Evolutionary conservation across 1,284 basidiomycete genomes (phyloP), one percentile per base, ranked within the genome.

Genomic region (Moesziomyces sp.): DNA sequence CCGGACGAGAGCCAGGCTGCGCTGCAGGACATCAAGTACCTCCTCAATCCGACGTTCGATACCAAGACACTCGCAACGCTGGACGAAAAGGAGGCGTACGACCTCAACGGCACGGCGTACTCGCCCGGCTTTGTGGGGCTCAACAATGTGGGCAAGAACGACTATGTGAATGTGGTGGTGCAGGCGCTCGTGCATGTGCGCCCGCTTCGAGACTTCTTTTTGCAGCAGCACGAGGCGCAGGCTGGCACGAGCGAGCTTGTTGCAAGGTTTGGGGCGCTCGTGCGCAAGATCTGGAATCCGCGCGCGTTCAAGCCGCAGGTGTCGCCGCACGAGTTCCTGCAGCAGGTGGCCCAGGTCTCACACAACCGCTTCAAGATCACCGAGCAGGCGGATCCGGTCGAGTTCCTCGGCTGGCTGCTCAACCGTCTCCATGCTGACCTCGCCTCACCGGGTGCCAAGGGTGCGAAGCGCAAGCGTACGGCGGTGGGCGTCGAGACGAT

Each of bases 161-260:
- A 98, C 84, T 94, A 97, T 83, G 91, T 97, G 89, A 99, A 99
- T 84, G 95, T 97, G 70, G 90, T 99, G 74, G 91, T 99, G 50
- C 96, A 99, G 76, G 90, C 93, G 7, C 88, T 99, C 21, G 88
- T 95, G 19, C 97, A 99, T 85, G 90, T 99, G 51, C 87, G 91
- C 34, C 93, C 94, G 2, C 86, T 99, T 53, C 90, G 97, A 58
- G 91, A 97, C 84, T 92, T 91, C 85, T 80, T 84, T 71, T 26
- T 74, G 56, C n/a, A 70, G 59, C 24, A 55, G 52, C 26, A 34
- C 14, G 44, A 57, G 49, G 6, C 21, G 19, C 40, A 13, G 43
- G 59, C 74, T 77, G 38, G 69, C 60, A 63, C 84, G 19, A 87
- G 87, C 2, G 96, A 99, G 84, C 88, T 99, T 50, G 87, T 97